Conservation (phyloP, 495 filamentous ascomycete species). For the Penicillium roqueforti region DNA sequence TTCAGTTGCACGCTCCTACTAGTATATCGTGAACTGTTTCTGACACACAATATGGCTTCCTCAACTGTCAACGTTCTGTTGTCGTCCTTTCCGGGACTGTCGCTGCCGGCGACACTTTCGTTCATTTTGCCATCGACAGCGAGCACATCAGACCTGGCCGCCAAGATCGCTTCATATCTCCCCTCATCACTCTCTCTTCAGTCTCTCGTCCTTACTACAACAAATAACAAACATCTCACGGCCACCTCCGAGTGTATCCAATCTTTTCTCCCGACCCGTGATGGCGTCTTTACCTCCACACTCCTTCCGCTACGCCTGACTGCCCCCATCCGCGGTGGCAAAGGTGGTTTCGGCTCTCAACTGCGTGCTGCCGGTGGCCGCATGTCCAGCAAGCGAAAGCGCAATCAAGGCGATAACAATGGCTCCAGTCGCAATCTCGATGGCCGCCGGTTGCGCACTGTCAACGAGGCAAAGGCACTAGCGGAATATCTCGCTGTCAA, state of each 20-base stretch:
- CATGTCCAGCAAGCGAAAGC: constrained; percentile 92
- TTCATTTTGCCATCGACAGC: constrained; percentile 63
- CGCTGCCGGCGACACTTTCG: constrained; percentile 71
- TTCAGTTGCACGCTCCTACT: background rate
- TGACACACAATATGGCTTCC: constrained; percentile 25
- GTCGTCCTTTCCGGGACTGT: constrained; percentile 76
- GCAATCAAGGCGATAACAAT: constrained; percentile 75
- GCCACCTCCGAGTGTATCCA: constrained; percentile 32
- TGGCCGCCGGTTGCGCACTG: constrained; percentile 81
- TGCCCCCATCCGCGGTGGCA: constrained; percentile 75
- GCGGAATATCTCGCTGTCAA: constrained; percentile 94
- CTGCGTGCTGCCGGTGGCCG: constrained; percentile 94
- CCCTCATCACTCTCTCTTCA: constrained; percentile 47
- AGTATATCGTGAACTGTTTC: background rate
- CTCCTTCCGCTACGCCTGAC: constrained; percentile 80
- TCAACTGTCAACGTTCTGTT: constrained; percentile 73
- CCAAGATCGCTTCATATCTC: constrained; percentile 59
- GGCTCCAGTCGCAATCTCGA: constrained; percentile 90
- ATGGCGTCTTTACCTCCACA: constrained; percentile 48
- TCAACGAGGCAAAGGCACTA: constrained; percentile 89
- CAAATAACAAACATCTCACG: constrained; percentile 66
- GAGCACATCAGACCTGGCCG: constrained; percentile 60
- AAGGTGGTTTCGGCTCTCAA: constrained; percentile 96
- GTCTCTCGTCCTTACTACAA: constrained; percentile 73
- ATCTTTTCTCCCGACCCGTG: constrained; percentile 20